Base-by-base conservation (phyloP, 768 basidiomycete genomes). In the Trichaptum fuscoviolaceum region DNA sequence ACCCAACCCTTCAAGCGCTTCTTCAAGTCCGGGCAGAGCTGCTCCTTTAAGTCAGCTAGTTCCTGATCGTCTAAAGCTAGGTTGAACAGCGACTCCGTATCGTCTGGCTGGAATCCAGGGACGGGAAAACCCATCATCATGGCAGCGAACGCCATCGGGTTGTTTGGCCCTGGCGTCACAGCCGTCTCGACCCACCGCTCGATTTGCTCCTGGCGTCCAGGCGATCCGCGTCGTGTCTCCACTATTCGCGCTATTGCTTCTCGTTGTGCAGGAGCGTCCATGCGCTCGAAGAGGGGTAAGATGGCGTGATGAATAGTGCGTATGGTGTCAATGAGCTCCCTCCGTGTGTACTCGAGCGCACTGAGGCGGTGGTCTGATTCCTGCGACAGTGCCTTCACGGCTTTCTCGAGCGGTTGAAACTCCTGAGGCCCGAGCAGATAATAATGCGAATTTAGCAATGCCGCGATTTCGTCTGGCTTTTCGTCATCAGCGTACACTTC, bases 401-500 rank as follows among this genome's bases (percentile, higher is more conserved):
- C 84, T 18, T 71, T 67, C 66, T 86, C 87, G 23, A 87, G 73
- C 0, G 78, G 73, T 1, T 71, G 35, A 4, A 82, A 76, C 63
- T 90, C 87, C 17, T 85, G 83, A 0, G 88, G 82, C 3, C 87
- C 87, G n/a, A 90, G 78, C 58, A 90, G 83, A 63, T 87, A 79
- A 0, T 77, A 73, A 70, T 89, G 76, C 0, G 76, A 65, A 23
- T 78, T 72, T 63, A 90, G 82, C 10, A 88, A 79, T 0, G 66
- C 36, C 57, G 77, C 62, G 68, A 89, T 74, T 30, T 70, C 70
- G 0, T 74, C 71, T 7, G 75, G 67, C 35, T 83, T 70, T 69
- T 73, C 70, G 57, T 81, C 78, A 3, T 72, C 57, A 3, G 81
- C 73, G 70, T 83, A 73, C 66, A 89, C 85, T 2, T 83, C 81